Evolutionary conservation across 208 protist species (phyloP), one percentile per base, ranked within the genome.

Genomic region (Crithidia fasciculata): DNA sequence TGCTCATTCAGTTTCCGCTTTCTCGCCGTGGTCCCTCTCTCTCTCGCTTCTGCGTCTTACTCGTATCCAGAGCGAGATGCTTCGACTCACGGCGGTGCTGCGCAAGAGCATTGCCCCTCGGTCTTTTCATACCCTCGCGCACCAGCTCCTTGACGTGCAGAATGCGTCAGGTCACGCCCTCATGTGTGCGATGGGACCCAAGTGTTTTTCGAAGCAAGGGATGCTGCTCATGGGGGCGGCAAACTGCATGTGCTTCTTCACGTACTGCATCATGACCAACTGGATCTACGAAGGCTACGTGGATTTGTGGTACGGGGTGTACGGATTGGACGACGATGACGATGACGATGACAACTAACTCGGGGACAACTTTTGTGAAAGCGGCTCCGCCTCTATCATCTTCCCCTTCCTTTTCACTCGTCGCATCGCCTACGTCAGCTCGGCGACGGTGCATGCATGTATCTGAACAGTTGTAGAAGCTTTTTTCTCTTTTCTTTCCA

Each of bases 251-350:
- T 92, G 82, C 58, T 47, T 89, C 40, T 54, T 77, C 8, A 95
- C 87, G 5, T 95, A 95, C 66, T 77, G 74, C 36, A 86, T 95
- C n/a, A 95, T 95, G 81, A 76, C 77, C 0, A 89, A 92, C 68
- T 95, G 87, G 90, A 81, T 95, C 19, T 92, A 92, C 58, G 77
- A 90, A 49, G 87, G 85, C 39, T 90, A 95, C 63, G 85, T 92
- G 6, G 90, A 95, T 62, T 68, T 95, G 37, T 92, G 90, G 85
- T 84, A 88, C 53, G 90, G 90, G 5, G 87, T 95, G 28, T 95
- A 92, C 52, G 84, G 84, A 10, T 16, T 88, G 8, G 86, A 90
- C 12, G 86, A 91, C 71, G 84, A 89, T 44, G 83, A 89, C 15
- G 83, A 91, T 19, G 82, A 90, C 50, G 74, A 91, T 50, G 28